phyloP scores from a whole-genome alignment of 192 early-diverging fungal genomes.

The Backusella mclennaniae region DNA sequence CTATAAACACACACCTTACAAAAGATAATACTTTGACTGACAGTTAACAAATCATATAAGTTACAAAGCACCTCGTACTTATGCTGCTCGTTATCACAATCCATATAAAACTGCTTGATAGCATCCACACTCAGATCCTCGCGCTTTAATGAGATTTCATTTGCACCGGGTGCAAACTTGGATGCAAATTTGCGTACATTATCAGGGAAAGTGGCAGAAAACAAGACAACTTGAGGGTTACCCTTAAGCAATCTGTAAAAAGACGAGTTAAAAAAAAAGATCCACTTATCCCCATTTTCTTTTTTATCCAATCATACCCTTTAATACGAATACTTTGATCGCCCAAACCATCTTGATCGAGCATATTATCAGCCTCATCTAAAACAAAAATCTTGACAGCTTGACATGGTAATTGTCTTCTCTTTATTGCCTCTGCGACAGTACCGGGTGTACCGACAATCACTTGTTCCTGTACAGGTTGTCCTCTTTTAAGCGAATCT shows the following conservation, averaged over 20 bases:
- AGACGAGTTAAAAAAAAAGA: too few species aligned
- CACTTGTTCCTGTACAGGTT: slow-evolving; percentile 73
- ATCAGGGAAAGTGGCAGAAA: slow-evolving; percentile 94
- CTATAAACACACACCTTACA: slow-evolving; percentile 55
- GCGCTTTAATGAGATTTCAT: slow-evolving; percentile 81
- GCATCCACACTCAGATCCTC: slow-evolving; percentile 93
- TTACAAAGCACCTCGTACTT: slow-evolving; percentile 77
- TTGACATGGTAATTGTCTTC: slow-evolving; percentile 57
- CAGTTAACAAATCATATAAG: slow-evolving; percentile 81
- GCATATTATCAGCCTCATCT: slow-evolving; percentile 99
- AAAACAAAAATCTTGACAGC: slow-evolving; percentile 83
- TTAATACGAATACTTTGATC: slow-evolving; percentile 88
- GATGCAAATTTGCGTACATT: slow-evolving; percentile 77
- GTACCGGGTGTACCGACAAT: slow-evolving; percentile 97
- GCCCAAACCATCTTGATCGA: slow-evolving; percentile 80
- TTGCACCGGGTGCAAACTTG: slow-evolving; percentile 84
- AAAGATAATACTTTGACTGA: slow-evolving; percentile 98
- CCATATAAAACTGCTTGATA: slow-evolving; percentile 98
- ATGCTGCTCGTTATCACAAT: slow-evolving; percentile 77
- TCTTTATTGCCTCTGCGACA: slow-evolving; percentile 71
- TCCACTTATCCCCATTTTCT: not conserved
- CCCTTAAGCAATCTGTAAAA: slow-evolving; percentile 60
- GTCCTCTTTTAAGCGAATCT: slow-evolving; percentile 53
- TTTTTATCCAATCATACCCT: slow-evolving; percentile 46
- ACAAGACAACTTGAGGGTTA: slow-evolving; percentile 83